phyloP scores from a whole-genome alignment of 345 rosid genomes.

The Clarkia xantiana region DNA sequence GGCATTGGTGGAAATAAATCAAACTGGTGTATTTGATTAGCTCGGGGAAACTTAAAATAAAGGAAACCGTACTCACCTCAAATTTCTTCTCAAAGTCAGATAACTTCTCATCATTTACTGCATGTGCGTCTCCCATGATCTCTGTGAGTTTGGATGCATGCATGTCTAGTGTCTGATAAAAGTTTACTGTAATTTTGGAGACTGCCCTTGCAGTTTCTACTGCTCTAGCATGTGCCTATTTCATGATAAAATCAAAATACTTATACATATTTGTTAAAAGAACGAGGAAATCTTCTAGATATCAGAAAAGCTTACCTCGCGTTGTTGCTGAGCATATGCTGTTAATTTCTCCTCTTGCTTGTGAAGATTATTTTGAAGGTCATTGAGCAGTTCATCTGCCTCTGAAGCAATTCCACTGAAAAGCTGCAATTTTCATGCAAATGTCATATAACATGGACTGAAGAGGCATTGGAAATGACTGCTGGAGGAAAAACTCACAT shows the following conservation, averaged over 20 bases:
- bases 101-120: slow-evolving; percentile 57
- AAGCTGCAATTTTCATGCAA: slow-evolving; percentile 39
- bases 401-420: slow-evolving; percentile 76
- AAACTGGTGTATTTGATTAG: too few species aligned
- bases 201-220: slow-evolving; percentile 75
- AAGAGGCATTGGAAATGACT: slow-evolving; percentile 1
- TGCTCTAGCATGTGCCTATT: slow-evolving; percentile 78
- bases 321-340: slow-evolving; percentile 67
- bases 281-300: neutral
- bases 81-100: slow-evolving; percentile 79
- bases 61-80: slow-evolving; percentile 40
- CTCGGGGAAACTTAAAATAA: neutral
- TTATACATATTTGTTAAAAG: neutral
- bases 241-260: slow-evolving; percentile 9
- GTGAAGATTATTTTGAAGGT: slow-evolving; percentile 69
- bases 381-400: slow-evolving; percentile 67
- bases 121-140: slow-evolving; percentile 74
- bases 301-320: slow-evolving; percentile 33
- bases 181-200: slow-evolving; percentile 62
- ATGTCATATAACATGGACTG: slow-evolving; percentile 7
- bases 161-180: slow-evolving; percentile 55
- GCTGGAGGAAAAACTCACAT: slow-evolving; percentile 28
- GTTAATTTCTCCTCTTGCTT: slow-evolving; percentile 69
- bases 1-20: too few species aligned
- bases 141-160: slow-evolving; percentile 61